Evolutionary conservation across 371 early-diverging fungal genomes (phyloP).

Genomic region (Mortierella sp.): DNA sequence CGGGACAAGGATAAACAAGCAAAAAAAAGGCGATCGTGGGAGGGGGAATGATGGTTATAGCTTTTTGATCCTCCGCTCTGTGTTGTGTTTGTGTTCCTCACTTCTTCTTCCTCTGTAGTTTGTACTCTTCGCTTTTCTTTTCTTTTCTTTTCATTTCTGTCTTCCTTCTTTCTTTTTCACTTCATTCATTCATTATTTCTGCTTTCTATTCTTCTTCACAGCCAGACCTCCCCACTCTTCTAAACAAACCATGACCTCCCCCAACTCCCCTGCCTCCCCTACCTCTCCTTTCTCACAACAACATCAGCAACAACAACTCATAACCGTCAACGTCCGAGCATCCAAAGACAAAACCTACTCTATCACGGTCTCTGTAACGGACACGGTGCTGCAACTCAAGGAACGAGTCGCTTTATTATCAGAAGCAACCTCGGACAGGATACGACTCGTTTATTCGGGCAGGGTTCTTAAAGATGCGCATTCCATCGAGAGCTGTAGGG

Average conservation of each 20-base stretch:
- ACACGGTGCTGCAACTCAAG: constrained; percentile 85
- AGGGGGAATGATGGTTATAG: no score
- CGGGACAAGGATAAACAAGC: background rate
- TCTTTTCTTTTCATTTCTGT: background rate
- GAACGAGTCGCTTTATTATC: constrained; percentile 72
- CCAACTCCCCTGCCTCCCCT: background rate
- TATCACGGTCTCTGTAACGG: constrained; percentile 73
- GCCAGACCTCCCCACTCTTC: background rate
- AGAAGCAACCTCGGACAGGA: constrained; percentile 81
- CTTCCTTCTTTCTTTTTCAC: background rate
- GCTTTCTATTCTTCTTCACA: background rate
- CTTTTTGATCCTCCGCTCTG: background rate
- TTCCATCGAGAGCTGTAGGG: constrained; percentile 79
- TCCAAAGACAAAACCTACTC: constrained; percentile 86
- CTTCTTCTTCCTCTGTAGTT: background rate
- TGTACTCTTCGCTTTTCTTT: background rate
- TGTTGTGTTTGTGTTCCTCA: background rate
- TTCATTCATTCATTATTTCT: background rate
- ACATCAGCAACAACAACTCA: constrained; percentile 38
- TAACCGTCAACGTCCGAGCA: constrained; percentile 84
- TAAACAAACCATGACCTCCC: background rate
- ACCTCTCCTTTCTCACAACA: no score
- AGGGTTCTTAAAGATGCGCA: constrained; percentile 95
- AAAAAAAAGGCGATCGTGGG: constrained; percentile 5
- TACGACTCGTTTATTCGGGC: constrained; percentile 94